Evolutionary conservation across 495 filamentous ascomycete species (phyloP).

Genomic region (Halenospora varia): DNA sequence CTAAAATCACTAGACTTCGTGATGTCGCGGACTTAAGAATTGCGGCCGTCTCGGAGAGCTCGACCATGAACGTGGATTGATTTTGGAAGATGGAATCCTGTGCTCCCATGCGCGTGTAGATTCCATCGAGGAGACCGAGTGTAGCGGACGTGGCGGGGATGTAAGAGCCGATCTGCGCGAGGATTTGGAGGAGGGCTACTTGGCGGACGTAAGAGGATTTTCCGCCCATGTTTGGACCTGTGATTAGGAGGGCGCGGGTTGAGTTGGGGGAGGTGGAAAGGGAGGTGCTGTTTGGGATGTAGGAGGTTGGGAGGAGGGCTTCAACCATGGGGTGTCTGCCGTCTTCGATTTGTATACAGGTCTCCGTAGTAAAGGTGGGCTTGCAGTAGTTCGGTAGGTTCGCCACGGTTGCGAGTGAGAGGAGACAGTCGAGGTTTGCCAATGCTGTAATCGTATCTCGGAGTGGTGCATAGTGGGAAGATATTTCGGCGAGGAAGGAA

Average conservation of each 20-base stretch:
- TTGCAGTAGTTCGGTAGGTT: constrained; percentile 85
- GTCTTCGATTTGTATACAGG: constrained; percentile 64
- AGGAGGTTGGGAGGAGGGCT: constrained; percentile 77
- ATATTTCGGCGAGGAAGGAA: constrained; percentile 64
- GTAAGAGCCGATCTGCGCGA: constrained; percentile 93
- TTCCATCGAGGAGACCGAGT: constrained; percentile 82
- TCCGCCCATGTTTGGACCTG: constrained; percentile 98
- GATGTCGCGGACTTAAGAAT: constrained; percentile 81
- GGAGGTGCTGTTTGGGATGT: constrained; percentile 86
- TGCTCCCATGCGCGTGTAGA: constrained; percentile 96
- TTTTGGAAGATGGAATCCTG: constrained; percentile 95
- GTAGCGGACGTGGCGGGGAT: constrained; percentile 73
- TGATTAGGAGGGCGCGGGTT: constrained; percentile 79
- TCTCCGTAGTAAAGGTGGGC: constrained; percentile 61
- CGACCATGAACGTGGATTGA: constrained; percentile 97
- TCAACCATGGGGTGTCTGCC: constrained; percentile 97
- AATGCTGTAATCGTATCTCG: constrained; percentile 85
- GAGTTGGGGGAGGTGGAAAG: constrained; percentile 52
- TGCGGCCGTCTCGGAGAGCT: constrained; percentile 84
- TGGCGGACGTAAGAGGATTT: constrained; percentile 94
- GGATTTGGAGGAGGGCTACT: constrained; percentile 85
- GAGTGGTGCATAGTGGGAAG: constrained; percentile 78
- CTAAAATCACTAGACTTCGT: constrained; percentile 81
- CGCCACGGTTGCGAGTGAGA: constrained; percentile 81
- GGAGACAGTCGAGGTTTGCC: constrained; percentile 82